Conservation (phyloP, 768 basidiomycete genomes). For the Tephrocybe sp. region DNA sequence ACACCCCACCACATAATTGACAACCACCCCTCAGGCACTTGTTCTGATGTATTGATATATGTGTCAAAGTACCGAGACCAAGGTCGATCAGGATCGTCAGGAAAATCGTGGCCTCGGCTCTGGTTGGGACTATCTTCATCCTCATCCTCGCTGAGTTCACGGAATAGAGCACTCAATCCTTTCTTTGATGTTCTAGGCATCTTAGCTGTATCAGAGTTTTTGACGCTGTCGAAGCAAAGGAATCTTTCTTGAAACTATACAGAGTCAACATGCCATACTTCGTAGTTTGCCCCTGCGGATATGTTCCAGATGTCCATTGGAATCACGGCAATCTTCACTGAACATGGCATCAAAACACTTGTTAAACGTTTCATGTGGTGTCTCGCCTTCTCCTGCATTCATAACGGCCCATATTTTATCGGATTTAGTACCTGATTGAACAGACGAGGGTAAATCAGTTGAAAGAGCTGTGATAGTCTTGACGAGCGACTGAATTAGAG, state of each 20-base stretch:
- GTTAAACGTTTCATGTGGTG: conserved; percentile 1
- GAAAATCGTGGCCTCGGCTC: neutral
- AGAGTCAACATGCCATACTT: neutral
- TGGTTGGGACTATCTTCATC: neutral
- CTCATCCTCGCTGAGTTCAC: neutral
- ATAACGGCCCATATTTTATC: conserved; percentile 8
- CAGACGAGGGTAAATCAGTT: neutral
- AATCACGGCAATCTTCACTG: conserved; percentile 1
- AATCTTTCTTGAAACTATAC: neutral
- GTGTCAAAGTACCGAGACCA: neutral
- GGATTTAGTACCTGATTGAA: neutral
- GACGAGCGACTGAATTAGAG: too few relatives aligned
- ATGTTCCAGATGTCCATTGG: conserved; percentile 13
- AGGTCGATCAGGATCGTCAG: neutral
- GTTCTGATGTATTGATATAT: neutral
- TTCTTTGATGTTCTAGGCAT: neutral
- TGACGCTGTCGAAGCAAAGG: neutral
- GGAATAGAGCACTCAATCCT: neutral
- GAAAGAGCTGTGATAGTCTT: too few relatives aligned
- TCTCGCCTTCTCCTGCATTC: neutral
- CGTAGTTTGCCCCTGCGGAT: neutral
- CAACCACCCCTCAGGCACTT: neutral
- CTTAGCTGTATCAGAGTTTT: neutral
- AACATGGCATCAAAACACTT: neutral
- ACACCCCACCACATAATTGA: conserved; percentile 36